phyloP scores from a whole-genome alignment of 257 asterid genomes.

The Thymus mandschuricus region DNA sequence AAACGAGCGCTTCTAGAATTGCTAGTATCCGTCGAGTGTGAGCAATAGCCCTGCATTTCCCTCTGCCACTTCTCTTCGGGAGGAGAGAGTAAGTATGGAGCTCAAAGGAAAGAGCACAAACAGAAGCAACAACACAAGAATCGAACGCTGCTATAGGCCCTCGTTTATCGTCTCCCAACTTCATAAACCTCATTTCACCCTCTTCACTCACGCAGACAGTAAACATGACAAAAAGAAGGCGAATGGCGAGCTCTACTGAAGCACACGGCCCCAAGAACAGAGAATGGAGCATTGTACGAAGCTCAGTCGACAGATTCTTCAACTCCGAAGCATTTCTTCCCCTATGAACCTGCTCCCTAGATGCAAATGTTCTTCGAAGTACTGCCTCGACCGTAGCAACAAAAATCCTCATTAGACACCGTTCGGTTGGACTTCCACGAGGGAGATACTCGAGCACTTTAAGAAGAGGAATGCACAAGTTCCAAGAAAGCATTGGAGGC shows the following conservation, averaged over 20 bases:
- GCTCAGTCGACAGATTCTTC: conserved; percentile 78
- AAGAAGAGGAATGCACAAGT: conserved; percentile 76
- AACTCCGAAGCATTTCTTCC: background rate
- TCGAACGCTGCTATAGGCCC: conserved; percentile 87
- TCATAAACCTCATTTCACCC: conserved; percentile 42
- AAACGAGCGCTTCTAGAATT: conserved; percentile 84
- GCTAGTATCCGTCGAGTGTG: conserved; percentile 72
- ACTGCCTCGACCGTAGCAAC: conserved; percentile 87
- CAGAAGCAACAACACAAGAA: conserved; percentile 87
- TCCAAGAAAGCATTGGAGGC: conserved; percentile 87
- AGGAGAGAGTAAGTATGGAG: conserved; percentile 71
- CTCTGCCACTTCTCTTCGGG: conserved; percentile 46
- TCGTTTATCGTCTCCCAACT: conserved; percentile 39
- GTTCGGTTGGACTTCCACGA: conserved; percentile 90
- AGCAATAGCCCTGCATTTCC: conserved; percentile 43
- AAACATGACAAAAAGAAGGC: conserved; percentile 78
- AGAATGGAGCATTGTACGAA: conserved; percentile 87
- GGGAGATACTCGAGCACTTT: conserved; percentile 91
- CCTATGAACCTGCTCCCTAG: no score
- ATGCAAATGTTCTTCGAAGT: conserved; percentile 58
- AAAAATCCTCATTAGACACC: conserved; percentile 86
- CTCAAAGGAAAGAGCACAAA: conserved; percentile 89
- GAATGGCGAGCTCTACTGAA: conserved; percentile 81
- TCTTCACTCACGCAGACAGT: conserved; percentile 83
- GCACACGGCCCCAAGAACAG: conserved; percentile 77